Evolutionary conservation across 352 stramenopile species (phyloP).

Genomic region (Peronospora farinosa): DNA sequence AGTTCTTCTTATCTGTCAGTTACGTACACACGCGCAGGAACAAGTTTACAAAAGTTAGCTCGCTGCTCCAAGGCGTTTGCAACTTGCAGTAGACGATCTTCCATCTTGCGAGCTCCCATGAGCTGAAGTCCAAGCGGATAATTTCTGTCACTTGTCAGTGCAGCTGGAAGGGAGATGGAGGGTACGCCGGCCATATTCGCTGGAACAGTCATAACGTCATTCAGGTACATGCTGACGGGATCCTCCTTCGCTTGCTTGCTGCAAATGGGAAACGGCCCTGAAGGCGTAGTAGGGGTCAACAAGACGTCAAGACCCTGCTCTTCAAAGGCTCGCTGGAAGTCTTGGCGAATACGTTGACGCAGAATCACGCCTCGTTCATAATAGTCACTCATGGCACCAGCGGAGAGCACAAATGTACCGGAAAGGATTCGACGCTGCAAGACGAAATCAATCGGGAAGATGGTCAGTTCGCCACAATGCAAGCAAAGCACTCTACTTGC

Average conservation of each 20-base stretch:
- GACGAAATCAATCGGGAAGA: not conserved
- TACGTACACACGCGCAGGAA: constrained; percentile 54
- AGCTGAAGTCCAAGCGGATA: constrained; percentile 78
- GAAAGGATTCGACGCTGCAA: constrained; percentile 82
- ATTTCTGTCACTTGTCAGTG: constrained; percentile 44
- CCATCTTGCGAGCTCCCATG: constrained; percentile 56
- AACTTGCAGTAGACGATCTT: constrained; percentile 57
- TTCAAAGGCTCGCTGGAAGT: constrained; percentile 58
- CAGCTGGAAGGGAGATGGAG: constrained; percentile 71
- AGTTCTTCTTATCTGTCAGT: constrained; percentile 17
- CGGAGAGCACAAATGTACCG: constrained; percentile 87
- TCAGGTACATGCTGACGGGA: constrained; percentile 83
- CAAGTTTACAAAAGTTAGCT: constrained; percentile 35
- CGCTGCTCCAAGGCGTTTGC: constrained; percentile 59
- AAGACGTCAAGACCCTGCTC: constrained; percentile 74
- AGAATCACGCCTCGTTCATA: constrained; percentile 84
- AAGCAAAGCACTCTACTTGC: not conserved
- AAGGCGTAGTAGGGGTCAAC: constrained; percentile 81
- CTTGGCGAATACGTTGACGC: constrained; percentile 67
- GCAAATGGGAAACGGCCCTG: constrained; percentile 64
- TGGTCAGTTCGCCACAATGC: not conserved
- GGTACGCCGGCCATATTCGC: constrained; percentile 85
- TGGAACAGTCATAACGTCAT: constrained; percentile 90
- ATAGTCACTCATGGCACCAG: constrained; percentile 83
- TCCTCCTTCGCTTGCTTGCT: constrained; percentile 56